phyloP scores from a whole-genome alignment of 345 rosid species.

The Sonneratia alba region DNA sequence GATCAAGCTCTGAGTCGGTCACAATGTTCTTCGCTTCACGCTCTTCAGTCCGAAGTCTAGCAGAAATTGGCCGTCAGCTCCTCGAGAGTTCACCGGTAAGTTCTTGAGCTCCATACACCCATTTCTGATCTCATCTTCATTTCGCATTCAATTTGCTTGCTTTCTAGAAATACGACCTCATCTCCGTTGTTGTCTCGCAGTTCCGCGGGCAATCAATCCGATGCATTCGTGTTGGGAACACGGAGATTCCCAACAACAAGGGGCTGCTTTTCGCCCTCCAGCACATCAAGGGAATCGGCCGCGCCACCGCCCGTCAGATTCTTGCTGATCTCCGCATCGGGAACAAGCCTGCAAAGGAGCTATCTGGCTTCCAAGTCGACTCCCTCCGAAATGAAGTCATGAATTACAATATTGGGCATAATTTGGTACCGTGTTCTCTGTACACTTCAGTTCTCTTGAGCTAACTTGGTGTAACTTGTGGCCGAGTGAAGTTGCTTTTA shows the following conservation, averaged over 20 bases:
- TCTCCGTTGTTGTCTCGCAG: constrained; percentile 16
- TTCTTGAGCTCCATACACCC: neutral
- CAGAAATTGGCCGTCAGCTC: constrained; percentile 27
- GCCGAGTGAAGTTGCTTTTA: too few relatives aligned
- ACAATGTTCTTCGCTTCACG: constrained; percentile 9
- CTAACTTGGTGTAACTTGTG: neutral
- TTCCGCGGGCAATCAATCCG: constrained; percentile 33
- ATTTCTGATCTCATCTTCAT: neutral
- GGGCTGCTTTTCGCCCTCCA: constrained; percentile 51
- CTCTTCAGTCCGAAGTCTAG: constrained; percentile 11
- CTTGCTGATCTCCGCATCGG: constrained; percentile 47
- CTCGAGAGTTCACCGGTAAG: constrained; percentile 14
- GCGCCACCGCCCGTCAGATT: constrained; percentile 51
- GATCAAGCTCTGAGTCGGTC: neutral
- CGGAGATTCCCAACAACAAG: constrained; percentile 24
- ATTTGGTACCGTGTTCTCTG: constrained; percentile 32
- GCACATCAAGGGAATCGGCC: constrained; percentile 65
- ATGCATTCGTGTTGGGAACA: constrained; percentile 26
- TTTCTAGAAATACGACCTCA: neutral
- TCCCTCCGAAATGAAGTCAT: constrained; percentile 61
- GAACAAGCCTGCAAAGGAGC: constrained; percentile 58
- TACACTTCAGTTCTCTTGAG: neutral
- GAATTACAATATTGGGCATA: constrained; percentile 48
- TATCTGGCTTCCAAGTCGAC: constrained; percentile 57
- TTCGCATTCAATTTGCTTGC: neutral